A percentile compares a stretch with the other conserved stretches of the same genome.
Conservation (phyloP, 345 rosid genomes). For the Aurinia saxatilis region DNA sequence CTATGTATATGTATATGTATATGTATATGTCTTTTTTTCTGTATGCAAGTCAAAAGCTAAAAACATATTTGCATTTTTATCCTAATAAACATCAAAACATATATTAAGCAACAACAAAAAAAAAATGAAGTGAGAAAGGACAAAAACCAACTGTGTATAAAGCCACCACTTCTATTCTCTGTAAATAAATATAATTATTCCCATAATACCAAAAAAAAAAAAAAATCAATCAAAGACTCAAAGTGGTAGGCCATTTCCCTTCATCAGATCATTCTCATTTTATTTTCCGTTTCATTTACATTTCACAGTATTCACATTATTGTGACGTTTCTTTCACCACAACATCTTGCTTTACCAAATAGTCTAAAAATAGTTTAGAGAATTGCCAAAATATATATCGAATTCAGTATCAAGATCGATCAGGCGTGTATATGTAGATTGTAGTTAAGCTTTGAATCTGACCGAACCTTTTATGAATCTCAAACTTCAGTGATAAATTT, state of each 20-base stretch:
- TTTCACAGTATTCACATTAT: constrained; percentile 9
- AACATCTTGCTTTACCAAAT: background rate
- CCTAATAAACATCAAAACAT: background rate
- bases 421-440: no score
- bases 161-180: constrained; percentile 12
- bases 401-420: no score
- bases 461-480: no score
- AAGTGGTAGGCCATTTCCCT: constrained; percentile 19
- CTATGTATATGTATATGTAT: background rate
- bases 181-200: background rate
- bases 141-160: constrained; percentile 17
- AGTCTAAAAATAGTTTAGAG: background rate
- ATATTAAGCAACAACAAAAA: background rate
- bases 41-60: background rate
- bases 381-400: background rate
- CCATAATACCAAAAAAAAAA: background rate
- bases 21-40: background rate
- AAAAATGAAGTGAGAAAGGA: constrained; percentile 9
- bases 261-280: background rate
- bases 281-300: background rate
- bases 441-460: no score
- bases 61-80: background rate
- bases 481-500: no score
- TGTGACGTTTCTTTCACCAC: background rate
- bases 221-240: constrained; percentile 1